Percentiles rank a stretch among this genome's conserved stretches.
Evolutionary conservation across 495 filamentous ascomycete species (phyloP).

Genomic region (Tricharina praecox): DNA sequence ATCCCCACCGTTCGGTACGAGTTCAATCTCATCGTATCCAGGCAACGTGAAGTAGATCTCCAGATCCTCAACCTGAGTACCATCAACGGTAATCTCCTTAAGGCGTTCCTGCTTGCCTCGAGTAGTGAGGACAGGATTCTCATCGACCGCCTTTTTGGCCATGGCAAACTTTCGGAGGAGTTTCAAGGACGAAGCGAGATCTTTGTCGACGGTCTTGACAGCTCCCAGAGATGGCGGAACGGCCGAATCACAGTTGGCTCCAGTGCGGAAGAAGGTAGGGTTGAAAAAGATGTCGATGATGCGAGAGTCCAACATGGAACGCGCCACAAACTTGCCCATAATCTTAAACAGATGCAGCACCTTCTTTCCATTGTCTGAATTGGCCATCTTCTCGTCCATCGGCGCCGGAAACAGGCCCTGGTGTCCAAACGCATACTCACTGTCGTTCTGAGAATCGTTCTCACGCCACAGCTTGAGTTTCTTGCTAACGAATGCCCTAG

Average conservation of each 20-base stretch:
- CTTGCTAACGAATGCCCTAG: conserved; percentile 92
- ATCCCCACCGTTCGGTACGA: conserved; percentile 56
- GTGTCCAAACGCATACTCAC: conserved; percentile 74
- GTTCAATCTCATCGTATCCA: conserved; percentile 78
- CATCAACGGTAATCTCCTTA: conserved; percentile 52
- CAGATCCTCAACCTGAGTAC: conserved; percentile 65
- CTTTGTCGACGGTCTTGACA: conserved; percentile 73
- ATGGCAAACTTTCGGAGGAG: conserved; percentile 73
- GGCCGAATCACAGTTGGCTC: conserved; percentile 45
- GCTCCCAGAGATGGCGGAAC: conserved; percentile 82
- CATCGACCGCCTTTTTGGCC: conserved; percentile 65
- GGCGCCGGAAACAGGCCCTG: conserved; percentile 85
- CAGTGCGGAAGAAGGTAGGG: conserved; percentile 91
- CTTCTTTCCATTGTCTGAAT: conserved; percentile 59
- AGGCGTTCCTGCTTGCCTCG: conserved; percentile 53
- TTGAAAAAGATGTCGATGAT: conserved; percentile 99
- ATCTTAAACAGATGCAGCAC: conserved; percentile 78
- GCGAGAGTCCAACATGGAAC: conserved; percentile 94
- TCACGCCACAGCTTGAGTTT: conserved; percentile 94
- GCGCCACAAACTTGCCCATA: conserved; percentile 91
- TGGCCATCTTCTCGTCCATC: conserved; percentile 61
- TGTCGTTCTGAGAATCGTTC: conserved; percentile 54
- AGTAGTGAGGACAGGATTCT: conserved; percentile 43
- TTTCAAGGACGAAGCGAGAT: conserved; percentile 70
- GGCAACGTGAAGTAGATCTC: conserved; percentile 87